Evolutionary conservation across 2,329 filamentous ascomycete genomes (phyloP), one percentile per base, ranked within the genome.

Genomic region (Epichloe gansuensis): DNA sequence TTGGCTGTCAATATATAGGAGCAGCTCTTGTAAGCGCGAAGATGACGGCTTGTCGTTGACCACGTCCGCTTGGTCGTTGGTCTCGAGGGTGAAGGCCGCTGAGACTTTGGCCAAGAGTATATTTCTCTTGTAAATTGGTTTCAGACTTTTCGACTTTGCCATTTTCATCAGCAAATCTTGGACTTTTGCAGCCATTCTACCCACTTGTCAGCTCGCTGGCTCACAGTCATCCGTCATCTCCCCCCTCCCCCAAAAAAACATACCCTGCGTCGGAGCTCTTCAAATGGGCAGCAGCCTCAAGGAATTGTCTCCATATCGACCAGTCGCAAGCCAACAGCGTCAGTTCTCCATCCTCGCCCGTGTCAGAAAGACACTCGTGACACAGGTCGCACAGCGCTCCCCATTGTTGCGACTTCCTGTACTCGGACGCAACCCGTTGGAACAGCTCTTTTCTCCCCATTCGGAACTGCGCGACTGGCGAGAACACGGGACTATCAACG

Each of bases 391-490:
- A 77, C 5, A 75, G 63, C 0, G 60, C 60, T 5, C 66, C 62
- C 72, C 74, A 78, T 25, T 73, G 64, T 8, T 63, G 61, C 5
- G 67, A 64, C 1, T 60, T 57, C n/a, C 69, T 66, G 9, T 74
- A 65, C 9, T 64, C 67, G 4, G 61, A 54, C 4, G 75, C 60
- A 0, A 66, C 63, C n/a, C 73, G 68, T n/a, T 70, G 60, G 12
- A 77, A 64, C 0, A 75, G 58, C 54, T 76, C 70, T 55, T 77
- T 78, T 48, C 71, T 70, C 3, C 74, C 75, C 21, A 69, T 61
- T 17, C 63, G 66, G 45, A 78, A 71, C 56, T 77, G 73, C 21
- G 61, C 60, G 3, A 73, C 58, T 0, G 74, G 74, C 0, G 69
- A 70, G 8, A 75, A 68, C 0, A 67, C 57, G 0, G 69, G 63